A percentile compares a stretch with the other conserved stretches of the same genome.
phyloP scores from a whole-genome alignment of 768 basidiomycete species.

The Podaxis carcinomalis region DNA sequence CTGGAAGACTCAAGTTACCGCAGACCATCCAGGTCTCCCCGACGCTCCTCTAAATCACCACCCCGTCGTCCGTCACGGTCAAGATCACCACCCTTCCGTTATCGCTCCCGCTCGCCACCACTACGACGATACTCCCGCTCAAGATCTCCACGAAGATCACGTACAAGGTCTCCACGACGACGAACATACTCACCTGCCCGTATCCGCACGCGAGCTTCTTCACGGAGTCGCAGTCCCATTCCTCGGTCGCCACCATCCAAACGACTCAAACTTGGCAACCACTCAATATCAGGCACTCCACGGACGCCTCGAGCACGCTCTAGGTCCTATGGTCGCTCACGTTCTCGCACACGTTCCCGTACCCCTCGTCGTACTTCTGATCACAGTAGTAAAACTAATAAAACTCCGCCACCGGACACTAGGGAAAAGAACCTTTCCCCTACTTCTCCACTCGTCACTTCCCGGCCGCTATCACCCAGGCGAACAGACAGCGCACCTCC shows the following conservation, averaged over 20 bases:
- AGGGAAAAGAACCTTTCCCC: neutral
- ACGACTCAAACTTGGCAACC: slow-evolving; percentile 20
- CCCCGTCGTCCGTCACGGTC: slow-evolving; percentile 2
- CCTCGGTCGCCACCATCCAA: slow-evolving; percentile 17
- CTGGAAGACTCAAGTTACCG: slow-evolving; percentile 7
- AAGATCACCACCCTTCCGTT: slow-evolving; percentile 5
- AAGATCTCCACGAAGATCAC: slow-evolving; percentile 10
- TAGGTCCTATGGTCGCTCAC: slow-evolving; percentile 11
- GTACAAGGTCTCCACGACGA: slow-evolving; percentile 10
- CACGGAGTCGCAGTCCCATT: slow-evolving; percentile 15
- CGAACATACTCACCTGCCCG: slow-evolving; percentile 4
- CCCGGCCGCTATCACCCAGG: slow-evolving; percentile 3
- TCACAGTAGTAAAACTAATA: neutral
- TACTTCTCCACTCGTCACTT: neutral
- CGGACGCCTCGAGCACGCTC: neutral
- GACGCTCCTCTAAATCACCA: slow-evolving; percentile 8
- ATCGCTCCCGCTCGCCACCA: slow-evolving; percentile 3
- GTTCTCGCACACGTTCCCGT: slow-evolving; percentile 11
- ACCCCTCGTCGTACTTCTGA: slow-evolving; percentile 1
- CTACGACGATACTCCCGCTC: slow-evolving; percentile 9
- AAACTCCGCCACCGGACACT: slow-evolving; percentile 1
- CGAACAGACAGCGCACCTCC: neutral
- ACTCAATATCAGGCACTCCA: slow-evolving; percentile 19
- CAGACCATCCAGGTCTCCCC: slow-evolving; percentile 18
- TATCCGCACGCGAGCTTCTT: neutral